phyloP scores from a whole-genome alignment of 352 stramenopile species.

The Pythium plurisporium region DNA sequence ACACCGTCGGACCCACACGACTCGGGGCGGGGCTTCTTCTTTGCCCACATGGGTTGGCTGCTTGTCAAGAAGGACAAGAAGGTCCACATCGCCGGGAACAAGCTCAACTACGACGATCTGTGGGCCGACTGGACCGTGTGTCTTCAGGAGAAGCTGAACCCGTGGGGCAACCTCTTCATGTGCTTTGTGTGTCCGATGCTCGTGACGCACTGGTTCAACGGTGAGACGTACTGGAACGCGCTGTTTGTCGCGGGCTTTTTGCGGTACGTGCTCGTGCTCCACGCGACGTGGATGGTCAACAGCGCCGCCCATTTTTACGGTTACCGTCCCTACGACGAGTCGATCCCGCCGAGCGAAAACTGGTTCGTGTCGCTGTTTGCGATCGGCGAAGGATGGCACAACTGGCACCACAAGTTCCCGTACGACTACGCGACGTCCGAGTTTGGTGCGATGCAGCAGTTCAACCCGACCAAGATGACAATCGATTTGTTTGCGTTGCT shows the following conservation, averaged over 20 bases:
- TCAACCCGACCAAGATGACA: constrained; percentile 98
- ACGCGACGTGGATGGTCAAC: constrained; percentile 99
- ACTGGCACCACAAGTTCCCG: constrained; percentile 99
- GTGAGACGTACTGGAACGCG: constrained; percentile 93
- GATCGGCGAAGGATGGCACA: constrained; percentile 98
- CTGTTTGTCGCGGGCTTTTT: constrained; percentile 95
- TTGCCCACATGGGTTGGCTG: constrained; percentile 98
- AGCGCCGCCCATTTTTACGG: constrained; percentile 98
- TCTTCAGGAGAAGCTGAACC: constrained; percentile 96
- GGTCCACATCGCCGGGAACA: constrained; percentile 85
- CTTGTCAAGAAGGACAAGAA: constrained; percentile 96
- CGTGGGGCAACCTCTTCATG: constrained; percentile 97
- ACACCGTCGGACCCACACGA: constrained; percentile 93
- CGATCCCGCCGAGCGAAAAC: constrained; percentile 93
- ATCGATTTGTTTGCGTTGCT: constrained; percentile 92
- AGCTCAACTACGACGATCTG: constrained; percentile 98
- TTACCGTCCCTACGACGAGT: constrained; percentile 95
- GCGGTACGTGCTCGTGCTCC: constrained; percentile 92
- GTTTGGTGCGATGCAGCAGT: constrained; percentile 94
- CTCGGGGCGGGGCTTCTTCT: constrained; percentile 97
- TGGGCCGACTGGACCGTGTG: constrained; percentile 93
- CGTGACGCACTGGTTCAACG: constrained; percentile 78
- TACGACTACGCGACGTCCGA: constrained; percentile 98
- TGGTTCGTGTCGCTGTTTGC: constrained; percentile 94
- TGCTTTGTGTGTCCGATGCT: constrained; percentile 96